Percentiles rank a stretch among this genome's conserved stretches.
Conservation (phyloP, 257 asterid species). For the Ophiorrhiza pumila region DNA sequence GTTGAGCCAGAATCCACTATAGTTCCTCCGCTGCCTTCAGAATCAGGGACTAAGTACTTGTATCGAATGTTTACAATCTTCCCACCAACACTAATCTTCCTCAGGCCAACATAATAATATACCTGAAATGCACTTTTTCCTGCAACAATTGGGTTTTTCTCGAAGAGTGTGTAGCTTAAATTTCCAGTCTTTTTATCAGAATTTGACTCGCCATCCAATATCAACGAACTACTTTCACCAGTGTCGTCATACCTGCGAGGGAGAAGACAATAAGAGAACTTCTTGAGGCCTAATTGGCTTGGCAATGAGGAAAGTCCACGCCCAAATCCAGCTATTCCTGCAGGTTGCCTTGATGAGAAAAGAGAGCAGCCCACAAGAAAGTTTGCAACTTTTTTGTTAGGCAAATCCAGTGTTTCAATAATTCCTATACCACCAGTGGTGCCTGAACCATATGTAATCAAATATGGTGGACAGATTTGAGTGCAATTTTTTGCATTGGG, state of each 20-base stretch:
- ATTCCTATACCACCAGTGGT: constrained; percentile 71
- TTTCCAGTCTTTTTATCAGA: constrained; percentile 34
- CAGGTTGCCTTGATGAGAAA: constrained; percentile 63
- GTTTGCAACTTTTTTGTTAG: constrained; percentile 30
- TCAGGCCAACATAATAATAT: constrained; percentile 61
- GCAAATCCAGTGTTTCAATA: constrained; percentile 54
- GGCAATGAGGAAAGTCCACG: constrained; percentile 69
- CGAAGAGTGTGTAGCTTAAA: constrained; percentile 49
- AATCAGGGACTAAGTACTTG: constrained; percentile 40
- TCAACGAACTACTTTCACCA: constrained; percentile 38
- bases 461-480: constrained; percentile 75
- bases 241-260: constrained; percentile 63
- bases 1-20: constrained; percentile 90
- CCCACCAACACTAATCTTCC: constrained; percentile 63
- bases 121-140: constrained; percentile 33
- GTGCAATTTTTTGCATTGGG: constrained; percentile 37
- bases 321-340: constrained; percentile 86
- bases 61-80: constrained; percentile 43
- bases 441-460: constrained; percentile 72
- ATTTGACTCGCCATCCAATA: constrained; percentile 43
- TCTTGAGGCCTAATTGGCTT: constrained; percentile 62
- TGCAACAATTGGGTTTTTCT: constrained; percentile 36
- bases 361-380: constrained; percentile 81
- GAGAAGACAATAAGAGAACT: constrained; percentile 68
- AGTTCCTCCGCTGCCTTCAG: constrained; percentile 71